Base-by-base conservation (phyloP, 2,329 filamentous ascomycete species). In the Alternaria sp. region DNA sequence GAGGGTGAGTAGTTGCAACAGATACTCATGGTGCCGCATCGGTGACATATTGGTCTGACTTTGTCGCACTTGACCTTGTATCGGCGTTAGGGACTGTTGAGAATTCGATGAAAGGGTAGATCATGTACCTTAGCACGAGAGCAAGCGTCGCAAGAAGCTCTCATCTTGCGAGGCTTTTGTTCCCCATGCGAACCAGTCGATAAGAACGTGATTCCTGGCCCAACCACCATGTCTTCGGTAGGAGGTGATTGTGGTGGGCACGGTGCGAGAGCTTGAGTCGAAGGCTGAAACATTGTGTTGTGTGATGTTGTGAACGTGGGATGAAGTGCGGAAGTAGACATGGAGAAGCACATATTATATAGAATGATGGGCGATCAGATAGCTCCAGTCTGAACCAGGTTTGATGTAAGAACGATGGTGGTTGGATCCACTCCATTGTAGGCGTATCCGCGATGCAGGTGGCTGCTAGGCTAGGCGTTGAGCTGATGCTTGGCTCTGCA, bases 1-100 rank as follows among this genome's bases (percentile, higher is more conserved):
- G 77, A 79, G 8, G 76, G 77, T 36, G 77, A 79, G 69, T 79
- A 79, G 61, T 79, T 79, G 67, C 77, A 79, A 67, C 77, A 78
- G n/a, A 79, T 75, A 44, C 70, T 73, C 74, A 79, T 79, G 54
- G 76, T 79, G 6, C 75, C 70, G 45, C 77, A 79, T 15, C 77
- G 72, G 56, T 79, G 76, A 61, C 77, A 79, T 43, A 73, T 77
- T 36, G 77, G 77, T 32, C 77, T 68, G 12, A 79, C 73, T 64
- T 79, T 79, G 56, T 79, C 76, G 51, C 77, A 79, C 65, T 78
- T 79, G 67, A 79, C 77, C 71, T 74, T 32, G 9, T 8, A 12
- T 21, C 30, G 8, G 26, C 11, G 26, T 74, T 51, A 74, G 60
- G 17, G 23, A 25, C 3, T 0, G n/a, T 17, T n/a, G 11, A 4